Percentiles rank a stretch among this genome's conserved stretches.
Evolutionary conservation across 129 eudicot genomes (phyloP).

Genomic region (Smallanthus sonchifolius): DNA sequence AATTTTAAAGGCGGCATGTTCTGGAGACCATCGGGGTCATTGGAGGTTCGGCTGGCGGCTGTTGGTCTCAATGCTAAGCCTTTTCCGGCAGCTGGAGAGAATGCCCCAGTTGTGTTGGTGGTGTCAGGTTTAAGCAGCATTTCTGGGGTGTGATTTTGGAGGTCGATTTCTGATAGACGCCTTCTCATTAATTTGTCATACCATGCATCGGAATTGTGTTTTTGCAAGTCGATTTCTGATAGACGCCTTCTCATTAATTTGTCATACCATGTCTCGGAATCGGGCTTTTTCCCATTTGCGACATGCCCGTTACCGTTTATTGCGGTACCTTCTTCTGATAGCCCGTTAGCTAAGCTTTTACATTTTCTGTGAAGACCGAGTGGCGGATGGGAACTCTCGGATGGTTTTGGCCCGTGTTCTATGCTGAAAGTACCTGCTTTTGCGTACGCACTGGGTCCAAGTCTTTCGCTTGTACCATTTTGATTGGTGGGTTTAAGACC

Average conservation of each 20-base stretch:
- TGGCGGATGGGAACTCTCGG: slow-evolving; percentile 39
- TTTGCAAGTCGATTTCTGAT: slow-evolving; percentile 47
- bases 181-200: slow-evolving; percentile 42
- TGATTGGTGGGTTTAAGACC: slow-evolving; percentile 47
- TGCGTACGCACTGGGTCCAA: background rate
- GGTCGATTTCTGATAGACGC: slow-evolving; percentile 54
- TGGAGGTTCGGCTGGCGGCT: slow-evolving; percentile 41
- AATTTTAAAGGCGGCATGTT: slow-evolving; percentile 27
- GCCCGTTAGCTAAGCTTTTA: slow-evolving; percentile 56
- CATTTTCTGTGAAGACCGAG: slow-evolving; percentile 59
- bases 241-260: slow-evolving; percentile 48
- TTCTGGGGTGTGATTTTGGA: slow-evolving; percentile 48
- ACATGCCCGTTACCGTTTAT: background rate
- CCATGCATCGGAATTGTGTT: slow-evolving; percentile 40
- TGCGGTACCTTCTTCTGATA: slow-evolving; percentile 20
- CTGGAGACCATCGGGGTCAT: slow-evolving; percentile 31
- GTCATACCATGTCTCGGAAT: slow-evolving; percentile 42
- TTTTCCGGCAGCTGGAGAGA: slow-evolving; percentile 61
- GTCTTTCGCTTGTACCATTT: slow-evolving; percentile 33
- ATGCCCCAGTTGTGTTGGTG: slow-evolving; percentile 41
- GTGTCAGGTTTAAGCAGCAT: slow-evolving; percentile 66
- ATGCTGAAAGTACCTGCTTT: slow-evolving; percentile 6
- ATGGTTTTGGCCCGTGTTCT: slow-evolving; percentile 14
- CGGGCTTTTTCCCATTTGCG: slow-evolving; percentile 30
- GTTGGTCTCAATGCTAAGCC: slow-evolving; percentile 70